phyloP scores from a whole-genome alignment of 805 yeast species.

The Candida anglica region DNA sequence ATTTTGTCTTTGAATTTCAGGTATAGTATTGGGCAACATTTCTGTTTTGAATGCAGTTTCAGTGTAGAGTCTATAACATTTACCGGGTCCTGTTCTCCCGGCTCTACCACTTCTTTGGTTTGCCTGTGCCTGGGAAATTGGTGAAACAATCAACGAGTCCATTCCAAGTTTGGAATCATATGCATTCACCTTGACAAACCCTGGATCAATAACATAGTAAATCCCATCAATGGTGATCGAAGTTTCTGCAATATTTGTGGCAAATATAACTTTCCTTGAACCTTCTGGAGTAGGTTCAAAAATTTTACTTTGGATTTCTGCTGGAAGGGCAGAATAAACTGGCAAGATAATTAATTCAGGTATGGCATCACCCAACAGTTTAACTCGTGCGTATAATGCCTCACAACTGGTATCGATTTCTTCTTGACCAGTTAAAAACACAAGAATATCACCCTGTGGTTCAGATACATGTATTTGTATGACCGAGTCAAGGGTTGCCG shows the following conservation, averaged over 20 bases:
- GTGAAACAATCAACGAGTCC: conserved; percentile 80
- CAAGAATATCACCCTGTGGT: conserved; percentile 73
- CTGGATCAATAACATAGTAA: conserved; percentile 89
- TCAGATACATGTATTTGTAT: conserved; percentile 83
- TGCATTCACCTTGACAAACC: conserved; percentile 86
- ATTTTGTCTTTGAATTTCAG: conserved; percentile 90
- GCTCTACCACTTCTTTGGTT: conserved; percentile 96
- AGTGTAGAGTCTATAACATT: conserved; percentile 88
- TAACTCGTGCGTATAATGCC: conserved; percentile 59
- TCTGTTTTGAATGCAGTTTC: conserved; percentile 75
- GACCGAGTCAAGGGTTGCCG: conserved; percentile 78
- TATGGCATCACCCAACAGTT: conserved; percentile 55
- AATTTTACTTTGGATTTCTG: conserved; percentile 83
- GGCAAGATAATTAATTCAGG: conserved; percentile 75
- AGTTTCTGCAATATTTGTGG: conserved; percentile 96
- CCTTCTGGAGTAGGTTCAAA: conserved; percentile 86
- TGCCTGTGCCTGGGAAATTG: conserved; percentile 94
- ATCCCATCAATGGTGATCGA: conserved; percentile 95
- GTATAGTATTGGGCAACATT: conserved; percentile 74
- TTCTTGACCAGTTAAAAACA: conserved; percentile 87
- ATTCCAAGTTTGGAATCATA: conserved; percentile 87
- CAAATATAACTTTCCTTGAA: conserved; percentile 83
- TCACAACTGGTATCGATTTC: conserved; percentile 92
- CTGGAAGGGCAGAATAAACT: conserved; percentile 86
- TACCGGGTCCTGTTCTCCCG: conserved; percentile 95